These are phyloP conservation scores for Escallonia rubra DNA, from an alignment of 129 eudicot genomes.

Conservation along the genomic window DNA sequence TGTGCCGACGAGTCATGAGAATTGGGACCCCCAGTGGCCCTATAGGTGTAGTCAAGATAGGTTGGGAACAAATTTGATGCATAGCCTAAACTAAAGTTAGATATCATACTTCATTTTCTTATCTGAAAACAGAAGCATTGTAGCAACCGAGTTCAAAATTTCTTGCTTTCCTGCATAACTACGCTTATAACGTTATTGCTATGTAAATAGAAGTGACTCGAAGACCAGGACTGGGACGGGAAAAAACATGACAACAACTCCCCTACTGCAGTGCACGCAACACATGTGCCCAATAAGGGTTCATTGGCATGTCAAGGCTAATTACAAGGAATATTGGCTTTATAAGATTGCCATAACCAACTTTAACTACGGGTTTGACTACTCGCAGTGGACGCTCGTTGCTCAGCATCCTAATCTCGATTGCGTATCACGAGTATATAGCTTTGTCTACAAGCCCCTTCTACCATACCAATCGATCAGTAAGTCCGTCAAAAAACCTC, in stretches of 20 bases:
- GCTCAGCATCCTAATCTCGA: conserved; percentile 63
- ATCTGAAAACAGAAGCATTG: too few species aligned
- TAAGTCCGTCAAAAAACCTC: conserved; percentile 21
- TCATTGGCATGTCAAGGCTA: conserved; percentile 63
- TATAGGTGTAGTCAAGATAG: too few species aligned
- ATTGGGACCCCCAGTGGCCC: too few species aligned
- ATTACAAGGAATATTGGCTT: conserved; percentile 55
- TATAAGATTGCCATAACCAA: conserved; percentile 50
- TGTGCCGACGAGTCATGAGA: too few species aligned
- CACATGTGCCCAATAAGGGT: conserved; percentile 58
- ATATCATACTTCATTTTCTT: too few species aligned
- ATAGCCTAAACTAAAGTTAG: too few species aligned
- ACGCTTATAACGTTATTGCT: too few species aligned
- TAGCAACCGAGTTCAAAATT: too few species aligned
- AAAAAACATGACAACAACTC: conserved; percentile 2
- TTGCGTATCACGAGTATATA: conserved; percentile 31
- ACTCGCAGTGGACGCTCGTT: conserved; percentile 55
- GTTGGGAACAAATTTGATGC: too few species aligned
- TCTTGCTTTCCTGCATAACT: not conserved
- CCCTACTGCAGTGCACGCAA: conserved; percentile 37
- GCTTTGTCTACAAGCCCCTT: conserved; percentile 49
- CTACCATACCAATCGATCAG: conserved; percentile 32
- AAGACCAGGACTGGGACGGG: conserved; percentile 1
- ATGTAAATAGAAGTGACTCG: conserved; percentile 26
- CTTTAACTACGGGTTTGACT: conserved; percentile 42